Conservation (phyloP, 805 yeast genomes). For the Lipomyces mesembrius region DNA sequence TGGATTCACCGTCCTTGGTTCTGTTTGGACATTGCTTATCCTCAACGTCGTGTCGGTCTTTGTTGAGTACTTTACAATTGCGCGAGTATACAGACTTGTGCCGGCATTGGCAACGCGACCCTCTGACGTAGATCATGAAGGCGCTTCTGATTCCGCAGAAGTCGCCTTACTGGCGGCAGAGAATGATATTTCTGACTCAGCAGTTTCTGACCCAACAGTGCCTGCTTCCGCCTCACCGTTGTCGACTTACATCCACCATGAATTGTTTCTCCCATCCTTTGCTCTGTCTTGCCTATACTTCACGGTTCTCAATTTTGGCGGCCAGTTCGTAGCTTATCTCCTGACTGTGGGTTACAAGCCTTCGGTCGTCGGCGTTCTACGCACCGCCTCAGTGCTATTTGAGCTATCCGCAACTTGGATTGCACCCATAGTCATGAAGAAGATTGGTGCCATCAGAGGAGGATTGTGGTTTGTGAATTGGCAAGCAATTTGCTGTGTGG, state of each 20-base stretch:
- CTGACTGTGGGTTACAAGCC: constrained; percentile 45
- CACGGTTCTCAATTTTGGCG: constrained; percentile 50
- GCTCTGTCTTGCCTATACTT: constrained; percentile 45
- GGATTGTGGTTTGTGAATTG: constrained; percentile 45
- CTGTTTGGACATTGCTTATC: constrained; percentile 43
- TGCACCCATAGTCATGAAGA: constrained; percentile 42
- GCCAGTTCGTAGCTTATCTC: constrained; percentile 48
- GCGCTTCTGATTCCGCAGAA: not conserved
- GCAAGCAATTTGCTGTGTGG: constrained; percentile 43
- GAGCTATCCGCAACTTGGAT: constrained; percentile 47
- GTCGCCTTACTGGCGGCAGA: constrained; percentile 2
- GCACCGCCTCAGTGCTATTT: constrained; percentile 45
- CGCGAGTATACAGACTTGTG: constrained; percentile 45
- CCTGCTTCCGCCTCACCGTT: constrained; percentile 20
- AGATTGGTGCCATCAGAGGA: constrained; percentile 44
- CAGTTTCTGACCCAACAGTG: not conserved
- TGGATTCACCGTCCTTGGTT: constrained; percentile 39
- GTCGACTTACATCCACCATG: constrained; percentile 41
- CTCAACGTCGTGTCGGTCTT: constrained; percentile 44
- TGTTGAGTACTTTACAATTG: constrained; percentile 47
- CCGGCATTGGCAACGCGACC: constrained; percentile 41
- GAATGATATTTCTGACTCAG: constrained; percentile 1
- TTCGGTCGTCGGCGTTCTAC: constrained; percentile 45
- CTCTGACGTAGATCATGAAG: constrained; percentile 11
- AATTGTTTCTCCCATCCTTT: constrained; percentile 45